Evolutionary conservation across 768 basidiomycete genomes (phyloP), one percentile per base, ranked within the genome.

Genomic region (Tylopilus plumbeoviolaceoides): DNA sequence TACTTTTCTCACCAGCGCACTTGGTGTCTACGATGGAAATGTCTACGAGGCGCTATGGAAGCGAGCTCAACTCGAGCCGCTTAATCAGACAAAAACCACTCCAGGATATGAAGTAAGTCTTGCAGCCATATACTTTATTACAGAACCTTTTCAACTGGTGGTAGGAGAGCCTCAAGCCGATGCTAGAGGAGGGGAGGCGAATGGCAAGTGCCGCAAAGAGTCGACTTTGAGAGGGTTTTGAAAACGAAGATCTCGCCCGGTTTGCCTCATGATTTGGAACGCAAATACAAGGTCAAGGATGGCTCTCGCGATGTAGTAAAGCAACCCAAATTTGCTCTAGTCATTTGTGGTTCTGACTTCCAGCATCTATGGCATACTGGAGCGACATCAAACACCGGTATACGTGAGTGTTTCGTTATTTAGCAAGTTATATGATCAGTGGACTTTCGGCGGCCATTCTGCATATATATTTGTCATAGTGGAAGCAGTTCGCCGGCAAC

Each of bases 21-120:
- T 88, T 20, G 87, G 87, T 1, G 79, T 81, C 2, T 75, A 75
- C 47, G 74, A 83, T 58, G 88, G 87, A 2, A 77, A 73, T 12
- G 85, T 82, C 14, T 90, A 89, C 50, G 80, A 89, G 48, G 74
- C 77, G n/a, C 64, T 89, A 11, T 85, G 83, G 80, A 70, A 77
- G 28, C 69, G 78, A 10, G 83, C 75, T 6, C 78, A 84, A 59
- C 61, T 63, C 4, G 84, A 87, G 51, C 85, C 85, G 0, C 63
- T 87, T 44, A 88, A 87, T 61, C 63, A 69, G 53, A 69, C 65
- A 0, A 76, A 78, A 31, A 72, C 80, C 7, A 69, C 80, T 3
- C 72, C 70, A n/a, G 84, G 77, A 21, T 86, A 88, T 60, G 70
- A 78, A 70, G 83, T 83, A 41, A 47, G 56, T 49, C 18, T 18